These are phyloP conservation scores for Hordeum marinum DNA, from an alignment of 176 grass and related monocot genomes.

Conservation along the genomic window DNA sequence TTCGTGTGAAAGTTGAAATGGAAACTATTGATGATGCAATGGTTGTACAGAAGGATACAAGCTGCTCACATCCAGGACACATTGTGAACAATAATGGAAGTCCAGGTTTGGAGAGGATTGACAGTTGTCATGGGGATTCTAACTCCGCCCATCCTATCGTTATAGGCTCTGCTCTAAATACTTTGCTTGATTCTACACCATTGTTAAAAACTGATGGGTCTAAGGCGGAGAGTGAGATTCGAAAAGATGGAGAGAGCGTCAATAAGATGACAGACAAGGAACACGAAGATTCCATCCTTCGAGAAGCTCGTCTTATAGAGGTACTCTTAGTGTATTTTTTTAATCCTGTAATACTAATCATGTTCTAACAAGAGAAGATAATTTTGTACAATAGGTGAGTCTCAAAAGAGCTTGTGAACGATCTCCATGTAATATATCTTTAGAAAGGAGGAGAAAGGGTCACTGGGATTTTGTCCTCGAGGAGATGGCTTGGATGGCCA, in stretches of 20 bases:
- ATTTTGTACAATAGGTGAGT: conserved; percentile 46
- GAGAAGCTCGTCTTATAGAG: conserved; percentile 71
- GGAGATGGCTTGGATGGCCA: conserved; percentile 97
- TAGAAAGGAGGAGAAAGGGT: conserved; percentile 78
- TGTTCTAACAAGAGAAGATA: conserved; percentile 31
- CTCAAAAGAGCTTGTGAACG: conserved; percentile 54
- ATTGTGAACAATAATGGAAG: conserved; percentile 28
- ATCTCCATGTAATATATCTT: conserved; percentile 46
- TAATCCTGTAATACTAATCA: conserved; percentile 2
- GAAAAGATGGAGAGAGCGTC: conserved; percentile 24
- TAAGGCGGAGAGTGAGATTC: conserved; percentile 24
- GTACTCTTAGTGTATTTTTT: conserved; percentile 30
- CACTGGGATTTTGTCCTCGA: conserved; percentile 98
- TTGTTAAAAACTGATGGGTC: conserved; percentile 8
- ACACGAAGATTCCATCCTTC: conserved; percentile 61
- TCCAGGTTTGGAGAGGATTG: conserved; percentile 28
- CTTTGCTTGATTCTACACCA: conserved; percentile 1
- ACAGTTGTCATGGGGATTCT: conserved; percentile 19
- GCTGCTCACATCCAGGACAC: background rate
- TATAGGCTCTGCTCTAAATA: conserved; percentile 25
- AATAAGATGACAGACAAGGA: conserved; percentile 51
- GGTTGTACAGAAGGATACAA: conserved; percentile 29
- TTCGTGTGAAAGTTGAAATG: conserved; percentile 44
- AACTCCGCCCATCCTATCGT: conserved; percentile 1
- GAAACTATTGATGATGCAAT: conserved; percentile 32